Base-by-base conservation (phyloP, 495 filamentous ascomycete genomes). In the Penicillium antarcticum region DNA sequence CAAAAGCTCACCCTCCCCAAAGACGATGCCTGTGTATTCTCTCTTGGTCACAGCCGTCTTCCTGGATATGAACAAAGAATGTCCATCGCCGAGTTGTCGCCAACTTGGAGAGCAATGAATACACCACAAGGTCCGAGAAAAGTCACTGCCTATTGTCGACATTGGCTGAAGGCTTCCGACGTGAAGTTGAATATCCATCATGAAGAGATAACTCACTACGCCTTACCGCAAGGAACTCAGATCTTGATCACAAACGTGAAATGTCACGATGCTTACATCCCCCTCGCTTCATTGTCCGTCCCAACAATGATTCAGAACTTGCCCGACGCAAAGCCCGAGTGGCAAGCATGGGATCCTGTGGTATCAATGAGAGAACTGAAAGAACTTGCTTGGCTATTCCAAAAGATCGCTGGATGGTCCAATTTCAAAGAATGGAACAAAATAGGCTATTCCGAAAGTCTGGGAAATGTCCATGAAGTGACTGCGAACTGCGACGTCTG, bases 11-110 rank as follows among this genome's bases (percentile, higher is more conserved):
- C 76, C 3, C 47, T 66, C 14, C 60, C 74, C 0, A 54, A 68
- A 0, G 38, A 78, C 3, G 88, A 92, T 62, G 58, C 59, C 1
- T 92, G 83, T 57, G 81, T 90, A 13, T 88, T 92, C 57, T 76
- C 85, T 1, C 45, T 73, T 6, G 70, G 81, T 7, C 77, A 73
- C 39, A 56, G 70, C 1, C 71, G 78, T 5, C 67, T 82, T 4
- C 68, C 81, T 13, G 72, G 74, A 12, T 80, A 86, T 32, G 78
- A 84, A 42, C 52, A 69, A 37, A 77, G 87, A 17, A 50, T 60
- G 10, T 59, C 74, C 1, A 53, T 84, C 39, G 74, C 81, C 11
- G 68, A 73, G 43, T 43, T 74, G 8, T 62, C 65, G 0, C 60
- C 61, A 49, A 41, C 39, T 14, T 76, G 70, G 70, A 58, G 67